Evolutionary conservation across 768 basidiomycete species (phyloP), one percentile per base, ranked within the genome.

Genomic region (Suillus americanus): DNA sequence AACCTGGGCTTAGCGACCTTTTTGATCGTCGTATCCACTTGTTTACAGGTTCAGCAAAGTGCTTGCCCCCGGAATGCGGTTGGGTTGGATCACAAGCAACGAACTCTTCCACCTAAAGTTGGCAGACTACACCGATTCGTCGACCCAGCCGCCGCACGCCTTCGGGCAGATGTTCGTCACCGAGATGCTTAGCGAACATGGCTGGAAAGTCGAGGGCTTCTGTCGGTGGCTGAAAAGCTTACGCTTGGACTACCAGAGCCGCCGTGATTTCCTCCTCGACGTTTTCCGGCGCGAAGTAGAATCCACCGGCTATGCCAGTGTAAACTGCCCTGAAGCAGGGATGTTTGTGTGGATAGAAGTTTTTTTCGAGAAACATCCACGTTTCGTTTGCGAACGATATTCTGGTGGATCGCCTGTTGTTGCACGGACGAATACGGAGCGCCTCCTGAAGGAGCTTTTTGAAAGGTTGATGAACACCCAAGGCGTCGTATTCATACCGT

Each of bases 301-400:
- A 35, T 51, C 68, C 4, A 71, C 71, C 14, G 75, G 74, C 12
- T 67, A 68, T 54, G 79, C 75, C 23, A 70, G 65, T 40, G 70
- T 74, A 16, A 68, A 67, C 28, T 65, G 73, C 2, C 73, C 79
- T 13, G 71, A 76, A 54, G 80, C 77, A 14, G 82, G 81, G 46
- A 83, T 83, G 82, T 83, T 82, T 73, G 73, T 82, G 63, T 82
- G 80, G 80, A 72, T 80, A 56, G 68, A 74, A 51, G 73, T 82
- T 8, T 66, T 78, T 65, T 57, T 81, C 46, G 67, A 74, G 56
- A 65, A 66, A 18, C 81, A 82, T 69, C 79, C 79, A 30, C 72
- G 78, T 25, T 79, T 71, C 64, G 57, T 66, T 25, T 28, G 56
- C 12, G 64, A 68, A 3, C 40, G 16, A 3, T n/a, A 25, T 30